Percentiles rank a stretch among this genome's conserved stretches.
phyloP scores from a whole-genome alignment of 139 green algal genomes.

The Protoeuglena noctilucae region DNA sequence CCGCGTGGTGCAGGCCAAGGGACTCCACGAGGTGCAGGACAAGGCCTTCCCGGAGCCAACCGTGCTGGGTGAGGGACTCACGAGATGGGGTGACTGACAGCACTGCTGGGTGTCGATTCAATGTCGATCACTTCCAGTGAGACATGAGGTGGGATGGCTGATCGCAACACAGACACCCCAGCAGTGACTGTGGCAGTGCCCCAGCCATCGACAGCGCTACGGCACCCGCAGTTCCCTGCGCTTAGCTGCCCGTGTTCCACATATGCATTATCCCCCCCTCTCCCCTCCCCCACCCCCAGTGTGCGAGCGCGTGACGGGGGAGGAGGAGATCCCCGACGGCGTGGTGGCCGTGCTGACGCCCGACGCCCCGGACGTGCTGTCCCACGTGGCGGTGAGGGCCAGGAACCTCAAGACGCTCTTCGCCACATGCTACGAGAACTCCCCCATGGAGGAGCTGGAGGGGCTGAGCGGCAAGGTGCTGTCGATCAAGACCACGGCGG shows the following conservation, averaged over 20 bases:
- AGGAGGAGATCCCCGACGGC: constrained; percentile 89
- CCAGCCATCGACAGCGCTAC: no score
- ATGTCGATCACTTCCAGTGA: no score
- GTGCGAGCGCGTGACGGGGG: constrained; percentile 57
- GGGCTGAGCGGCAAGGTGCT: constrained; percentile 12
- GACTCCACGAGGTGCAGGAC: constrained; percentile 70
- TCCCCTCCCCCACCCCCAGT: no score
- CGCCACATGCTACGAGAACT: constrained; percentile 41
- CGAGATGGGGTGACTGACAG: no score
- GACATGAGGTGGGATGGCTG: no score
- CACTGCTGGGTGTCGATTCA: no score
- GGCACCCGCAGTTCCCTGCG: neutral
- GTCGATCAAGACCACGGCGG: constrained; percentile 45
- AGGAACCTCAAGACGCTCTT: constrained; percentile 69
- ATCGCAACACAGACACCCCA: no score
- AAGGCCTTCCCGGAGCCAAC: constrained; percentile 66
- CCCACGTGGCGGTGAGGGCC: constrained; percentile 72
- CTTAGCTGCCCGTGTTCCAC: neutral
- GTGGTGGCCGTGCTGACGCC: constrained; percentile 67
- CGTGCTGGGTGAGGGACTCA: no score
- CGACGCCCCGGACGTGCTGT: constrained; percentile 76
- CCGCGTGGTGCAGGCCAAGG: constrained; percentile 45
- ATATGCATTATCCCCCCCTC: no score
- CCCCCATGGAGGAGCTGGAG: constrained; percentile 28
- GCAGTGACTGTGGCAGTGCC: no score